These are phyloP conservation scores for Plasmodium sp. DNA, from an alignment of 169 alveolate species.

Conservation along the genomic window DNA sequence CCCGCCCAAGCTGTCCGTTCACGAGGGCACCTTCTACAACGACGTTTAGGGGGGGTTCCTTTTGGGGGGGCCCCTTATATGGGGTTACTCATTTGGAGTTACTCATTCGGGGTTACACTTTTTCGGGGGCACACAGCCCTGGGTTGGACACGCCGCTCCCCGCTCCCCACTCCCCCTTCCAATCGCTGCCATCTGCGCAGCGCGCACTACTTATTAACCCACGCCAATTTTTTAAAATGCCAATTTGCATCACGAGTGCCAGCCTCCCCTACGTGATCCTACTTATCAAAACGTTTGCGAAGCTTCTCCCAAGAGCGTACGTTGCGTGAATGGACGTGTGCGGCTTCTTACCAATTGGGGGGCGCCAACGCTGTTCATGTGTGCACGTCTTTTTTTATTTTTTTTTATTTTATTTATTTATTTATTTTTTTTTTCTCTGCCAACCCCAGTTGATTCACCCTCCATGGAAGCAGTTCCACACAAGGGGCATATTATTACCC, in stretches of 20 bases:
- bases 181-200: neutral
- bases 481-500: neutral
- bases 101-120: no score
- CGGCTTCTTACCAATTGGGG: neutral
- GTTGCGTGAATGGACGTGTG: neutral
- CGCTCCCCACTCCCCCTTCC: no score
- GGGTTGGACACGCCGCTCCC: neutral
- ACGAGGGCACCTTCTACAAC: constrained; percentile 42
- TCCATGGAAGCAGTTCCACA: neutral
- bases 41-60: neutral
- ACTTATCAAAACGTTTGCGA: neutral
- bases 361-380: neutral
- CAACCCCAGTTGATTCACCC: neutral
- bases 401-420: no score
- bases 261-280: neutral
- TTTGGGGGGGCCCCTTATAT: no score
- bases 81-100: no score
- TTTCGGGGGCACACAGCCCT: neutral
- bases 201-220: neutral
- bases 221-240: neutral
- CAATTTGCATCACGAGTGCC: neutral
- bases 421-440: neutral
- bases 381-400: neutral
- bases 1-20: constrained; percentile 79
- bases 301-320: neutral